Percentiles rank a stretch among this genome's conserved stretches.
phyloP scores from a whole-genome alignment of 2,329 filamentous ascomycete species.

The Ascochyta rabiei region DNA sequence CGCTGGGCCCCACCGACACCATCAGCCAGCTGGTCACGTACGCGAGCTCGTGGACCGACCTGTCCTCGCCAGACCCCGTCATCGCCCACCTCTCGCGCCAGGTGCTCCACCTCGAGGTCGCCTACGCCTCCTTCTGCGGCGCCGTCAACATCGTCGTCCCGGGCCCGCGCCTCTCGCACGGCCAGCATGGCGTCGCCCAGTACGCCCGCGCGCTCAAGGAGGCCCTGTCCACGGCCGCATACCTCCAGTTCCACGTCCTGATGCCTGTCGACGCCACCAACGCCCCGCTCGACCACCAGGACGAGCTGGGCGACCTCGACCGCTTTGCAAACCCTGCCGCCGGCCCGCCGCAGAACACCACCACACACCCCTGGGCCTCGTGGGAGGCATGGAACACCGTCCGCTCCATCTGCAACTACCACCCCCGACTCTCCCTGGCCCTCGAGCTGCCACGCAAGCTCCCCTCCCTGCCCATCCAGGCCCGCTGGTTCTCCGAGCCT shows the following conservation, averaged over 20 bases:
- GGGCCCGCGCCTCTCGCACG: conserved; percentile 72
- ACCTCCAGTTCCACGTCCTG: conserved; percentile 80
- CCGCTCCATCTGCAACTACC: conserved; percentile 84
- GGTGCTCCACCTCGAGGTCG: conserved; percentile 86
- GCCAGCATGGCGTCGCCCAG: conserved; percentile 65
- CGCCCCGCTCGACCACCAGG: conserved; percentile 61
- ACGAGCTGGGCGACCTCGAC: conserved; percentile 60
- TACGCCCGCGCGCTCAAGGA: conserved; percentile 87
- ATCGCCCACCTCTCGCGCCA: conserved; percentile 88
- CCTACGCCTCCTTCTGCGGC: conserved; percentile 95
- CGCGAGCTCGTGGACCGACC: conserved; percentile 90
- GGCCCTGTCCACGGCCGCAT: conserved; percentile 73
- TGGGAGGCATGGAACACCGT: conserved; percentile 97
- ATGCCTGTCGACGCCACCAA: conserved; percentile 79
- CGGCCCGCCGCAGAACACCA: conserved; percentile 40
- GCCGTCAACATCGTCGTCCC: conserved; percentile 81
- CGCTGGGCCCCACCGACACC: conserved; percentile 69
- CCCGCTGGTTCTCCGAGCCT: conserved; percentile 69
- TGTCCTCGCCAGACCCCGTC: conserved; percentile 80
- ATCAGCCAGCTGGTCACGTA: conserved; percentile 78
- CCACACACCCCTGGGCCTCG: conserved; percentile 71
- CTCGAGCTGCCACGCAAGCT: conserved; percentile 64
- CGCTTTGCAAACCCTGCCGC: conserved; percentile 51
- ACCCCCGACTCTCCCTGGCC: conserved; percentile 74
- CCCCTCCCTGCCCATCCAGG: conserved; percentile 62